These are phyloP conservation scores for Pichia thaimueangensis DNA, from an alignment of 805 yeast species.

Conservation along the genomic window DNA sequence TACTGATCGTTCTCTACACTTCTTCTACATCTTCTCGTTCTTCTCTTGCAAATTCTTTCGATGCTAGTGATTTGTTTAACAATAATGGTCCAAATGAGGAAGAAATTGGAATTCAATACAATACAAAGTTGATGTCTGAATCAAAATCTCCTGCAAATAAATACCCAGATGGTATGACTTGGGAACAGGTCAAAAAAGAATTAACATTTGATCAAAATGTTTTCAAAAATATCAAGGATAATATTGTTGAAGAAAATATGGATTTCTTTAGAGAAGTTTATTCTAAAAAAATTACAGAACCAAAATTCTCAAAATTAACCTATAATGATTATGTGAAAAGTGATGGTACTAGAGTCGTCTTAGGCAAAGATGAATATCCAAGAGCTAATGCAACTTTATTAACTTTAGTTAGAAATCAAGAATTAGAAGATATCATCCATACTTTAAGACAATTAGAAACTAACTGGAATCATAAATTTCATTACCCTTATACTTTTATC, in stretches of 20 bases:
- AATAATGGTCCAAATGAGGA: too few species aligned
- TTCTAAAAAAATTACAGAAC: slow-evolving; percentile 29
- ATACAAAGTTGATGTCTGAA: slow-evolving; percentile 25
- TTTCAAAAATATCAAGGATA: slow-evolving; percentile 22
- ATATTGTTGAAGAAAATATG: slow-evolving; percentile 29
- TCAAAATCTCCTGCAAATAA: slow-evolving; percentile 4
- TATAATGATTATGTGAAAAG: slow-evolving; percentile 26
- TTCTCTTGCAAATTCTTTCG: too few species aligned
- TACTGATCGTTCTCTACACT: slow-evolving; percentile 21
- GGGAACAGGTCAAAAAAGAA: slow-evolving; percentile 22
- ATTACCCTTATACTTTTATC: slow-evolving; percentile 91
- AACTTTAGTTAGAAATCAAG: slow-evolving; percentile 71
- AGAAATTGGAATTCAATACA: slow-evolving; percentile 24
- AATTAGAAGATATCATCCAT: slow-evolving; percentile 42
- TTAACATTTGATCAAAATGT: slow-evolving; percentile 20
- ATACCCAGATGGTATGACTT: slow-evolving; percentile 13
- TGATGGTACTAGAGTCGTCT: slow-evolving; percentile 22
- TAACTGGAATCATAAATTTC: slow-evolving; percentile 66
- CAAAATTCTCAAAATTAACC: slow-evolving; percentile 28
- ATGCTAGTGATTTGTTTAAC: slow-evolving; percentile 17
- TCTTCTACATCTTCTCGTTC: too few species aligned
- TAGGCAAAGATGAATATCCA: slow-evolving; percentile 28
- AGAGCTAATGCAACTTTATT: slow-evolving; percentile 70
- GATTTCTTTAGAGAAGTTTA: slow-evolving; percentile 31
- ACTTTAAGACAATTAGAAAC: slow-evolving; percentile 61